Conservation (phyloP, 495 filamentous ascomycete genomes). For the Trichoderma parareesei region DNA sequence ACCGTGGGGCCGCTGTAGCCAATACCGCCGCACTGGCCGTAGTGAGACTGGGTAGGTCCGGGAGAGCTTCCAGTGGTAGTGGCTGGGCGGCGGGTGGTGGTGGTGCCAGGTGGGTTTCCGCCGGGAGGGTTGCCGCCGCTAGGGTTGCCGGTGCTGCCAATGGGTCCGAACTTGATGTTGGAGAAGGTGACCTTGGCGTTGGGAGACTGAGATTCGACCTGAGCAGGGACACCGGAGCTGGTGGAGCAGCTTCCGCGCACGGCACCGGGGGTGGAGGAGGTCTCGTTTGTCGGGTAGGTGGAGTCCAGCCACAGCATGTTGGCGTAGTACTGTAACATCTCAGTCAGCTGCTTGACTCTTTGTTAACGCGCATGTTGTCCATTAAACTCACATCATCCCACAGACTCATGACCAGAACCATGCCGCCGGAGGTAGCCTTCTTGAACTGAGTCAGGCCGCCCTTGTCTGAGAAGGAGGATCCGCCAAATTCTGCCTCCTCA, state of each 20-base stretch:
- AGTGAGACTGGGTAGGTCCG: constrained; percentile 18
- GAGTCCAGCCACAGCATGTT: constrained; percentile 86
- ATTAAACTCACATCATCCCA: constrained; percentile 55
- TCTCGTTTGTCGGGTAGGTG: constrained; percentile 54
- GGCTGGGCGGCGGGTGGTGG: constrained; percentile 8
- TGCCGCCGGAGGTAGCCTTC: constrained; percentile 44
- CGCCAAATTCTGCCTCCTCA: not conserved
- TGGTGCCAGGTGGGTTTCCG: constrained; percentile 4
- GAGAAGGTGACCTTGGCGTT: constrained; percentile 47
- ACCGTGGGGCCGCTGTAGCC: constrained; percentile 36
- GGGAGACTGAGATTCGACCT: constrained; percentile 47
- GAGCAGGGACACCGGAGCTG: constrained; percentile 50
- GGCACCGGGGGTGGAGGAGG: constrained; percentile 49
- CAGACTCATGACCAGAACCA: constrained; percentile 72
- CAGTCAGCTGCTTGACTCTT: constrained; percentile 1
- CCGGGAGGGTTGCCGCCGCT: constrained; percentile 11
- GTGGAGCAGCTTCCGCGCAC: constrained; percentile 61
- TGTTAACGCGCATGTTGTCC: not conserved
- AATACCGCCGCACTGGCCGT: constrained; percentile 39
- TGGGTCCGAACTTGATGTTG: constrained; percentile 65
- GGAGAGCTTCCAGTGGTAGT: constrained; percentile 15
- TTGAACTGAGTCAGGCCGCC: constrained; percentile 51
- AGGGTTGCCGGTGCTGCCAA: constrained; percentile 47
- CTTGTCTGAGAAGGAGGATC: constrained; percentile 27
- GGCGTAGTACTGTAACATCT: constrained; percentile 39